A percentile compares a stretch with the other conserved stretches of the same genome.
phyloP scores from a whole-genome alignment of 2,329 filamentous ascomycete species.

The Pyricularia pennisetigena region DNA sequence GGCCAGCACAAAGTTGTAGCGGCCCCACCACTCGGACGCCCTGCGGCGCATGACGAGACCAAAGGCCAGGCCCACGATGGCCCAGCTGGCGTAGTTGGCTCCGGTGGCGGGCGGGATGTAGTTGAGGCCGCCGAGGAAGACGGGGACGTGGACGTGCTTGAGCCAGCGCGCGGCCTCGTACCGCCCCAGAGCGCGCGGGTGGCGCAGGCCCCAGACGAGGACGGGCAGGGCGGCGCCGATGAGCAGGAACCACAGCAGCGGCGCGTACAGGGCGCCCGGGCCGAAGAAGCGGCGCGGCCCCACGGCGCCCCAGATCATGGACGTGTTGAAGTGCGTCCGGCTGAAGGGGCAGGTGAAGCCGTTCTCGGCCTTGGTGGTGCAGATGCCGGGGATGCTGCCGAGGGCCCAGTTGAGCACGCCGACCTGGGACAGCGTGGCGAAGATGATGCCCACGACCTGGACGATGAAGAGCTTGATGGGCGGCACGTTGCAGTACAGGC shows the following conservation, averaged over 20 bases:
- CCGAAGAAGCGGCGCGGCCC: conserved; percentile 38
- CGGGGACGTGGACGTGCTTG: conserved; percentile 22
- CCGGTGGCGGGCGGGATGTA: conserved; percentile 26
- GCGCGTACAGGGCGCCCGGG: conserved; percentile 33
- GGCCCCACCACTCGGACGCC: conserved; percentile 35
- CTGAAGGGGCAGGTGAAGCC: conserved; percentile 38
- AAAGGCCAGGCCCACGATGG: conserved; percentile 34
- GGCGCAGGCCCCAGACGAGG: not conserved
- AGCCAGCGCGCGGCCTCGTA: not conserved
- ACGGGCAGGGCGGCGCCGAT: conserved; percentile 29
- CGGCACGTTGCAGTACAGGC: conserved; percentile 40
- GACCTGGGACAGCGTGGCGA: conserved; percentile 33
- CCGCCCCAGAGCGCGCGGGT: not conserved
- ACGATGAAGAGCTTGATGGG: conserved; percentile 34
- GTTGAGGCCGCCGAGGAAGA: conserved; percentile 25
- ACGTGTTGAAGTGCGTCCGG: conserved; percentile 35
- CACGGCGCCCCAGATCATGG: conserved; percentile 40
- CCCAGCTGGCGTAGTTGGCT: conserved; percentile 25
- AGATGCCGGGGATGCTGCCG: conserved; percentile 29
- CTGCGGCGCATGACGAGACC: conserved; percentile 30
- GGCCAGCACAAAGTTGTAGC: conserved; percentile 29
- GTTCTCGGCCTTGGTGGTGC: conserved; percentile 26
- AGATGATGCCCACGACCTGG: conserved; percentile 35
- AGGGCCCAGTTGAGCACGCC: conserved; percentile 23
- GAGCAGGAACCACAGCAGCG: conserved; percentile 40